Percentiles rank a stretch among this genome's conserved stretches.
Conservation (phyloP, 2,329 filamentous ascomycete genomes). For the Colletotrichum abscissum region DNA sequence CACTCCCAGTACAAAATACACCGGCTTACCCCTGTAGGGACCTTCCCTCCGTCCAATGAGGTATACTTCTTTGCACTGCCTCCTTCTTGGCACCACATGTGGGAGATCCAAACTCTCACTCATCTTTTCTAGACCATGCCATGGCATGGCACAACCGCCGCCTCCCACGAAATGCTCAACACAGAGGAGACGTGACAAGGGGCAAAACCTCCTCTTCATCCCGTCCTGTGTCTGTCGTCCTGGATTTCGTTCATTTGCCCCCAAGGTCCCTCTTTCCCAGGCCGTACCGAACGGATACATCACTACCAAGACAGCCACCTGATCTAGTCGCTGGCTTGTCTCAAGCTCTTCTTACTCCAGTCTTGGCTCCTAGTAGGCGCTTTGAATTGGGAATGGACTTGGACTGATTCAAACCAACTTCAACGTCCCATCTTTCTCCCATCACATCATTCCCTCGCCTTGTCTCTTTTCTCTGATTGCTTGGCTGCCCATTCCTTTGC, state of each 20-base stretch:
- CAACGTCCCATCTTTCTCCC: slow-evolving; percentile 15
- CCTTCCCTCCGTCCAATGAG: slow-evolving; percentile 17
- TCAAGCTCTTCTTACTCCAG: background rate
- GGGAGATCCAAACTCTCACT: slow-evolving; percentile 34
- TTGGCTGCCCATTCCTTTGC: slow-evolving; percentile 9
- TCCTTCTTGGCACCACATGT: slow-evolving; percentile 36
- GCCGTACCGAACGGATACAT: background rate
- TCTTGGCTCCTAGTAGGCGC: slow-evolving; percentile 1
- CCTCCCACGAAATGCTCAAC: background rate
- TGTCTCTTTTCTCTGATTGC: background rate
- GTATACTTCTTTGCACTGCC: slow-evolving; percentile 36
- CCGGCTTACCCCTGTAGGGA: slow-evolving; percentile 19
- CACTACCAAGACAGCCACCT: background rate
- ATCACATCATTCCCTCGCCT: background rate
- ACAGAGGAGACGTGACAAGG: slow-evolving; percentile 6
- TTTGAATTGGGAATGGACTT: background rate
- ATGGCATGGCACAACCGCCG: slow-evolving; percentile 11
- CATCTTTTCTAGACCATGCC: background rate
- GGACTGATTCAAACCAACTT: slow-evolving; percentile 3
- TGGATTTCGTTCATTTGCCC: background rate
- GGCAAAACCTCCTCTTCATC: slow-evolving; percentile 8
- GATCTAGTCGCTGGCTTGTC: background rate
- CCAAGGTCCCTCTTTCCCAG: background rate
- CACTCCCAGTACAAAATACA: background rate
- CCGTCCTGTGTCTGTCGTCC: background rate